phyloP scores from a whole-genome alignment of 164 flowering plant species.

The Vitis rotundifolia region DNA sequence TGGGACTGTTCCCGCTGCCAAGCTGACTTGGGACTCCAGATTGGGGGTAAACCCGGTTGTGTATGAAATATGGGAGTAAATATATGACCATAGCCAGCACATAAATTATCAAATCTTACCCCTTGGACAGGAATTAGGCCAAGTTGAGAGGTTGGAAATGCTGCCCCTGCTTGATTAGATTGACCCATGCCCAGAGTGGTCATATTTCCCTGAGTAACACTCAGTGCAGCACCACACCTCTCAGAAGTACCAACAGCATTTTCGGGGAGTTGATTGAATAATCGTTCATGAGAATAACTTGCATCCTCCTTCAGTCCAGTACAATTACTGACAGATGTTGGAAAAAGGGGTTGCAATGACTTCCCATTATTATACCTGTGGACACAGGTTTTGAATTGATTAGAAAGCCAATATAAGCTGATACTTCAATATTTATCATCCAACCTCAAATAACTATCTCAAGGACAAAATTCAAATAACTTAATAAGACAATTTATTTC shows the following conservation, averaged over 20 bases:
- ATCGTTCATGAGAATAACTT: slow-evolving; percentile 10
- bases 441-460: too few relatives aligned
- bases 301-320: slow-evolving; percentile 8
- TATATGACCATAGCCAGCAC: slow-evolving; percentile 23
- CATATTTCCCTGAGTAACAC: slow-evolving; percentile 9
- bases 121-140: slow-evolving; percentile 28
- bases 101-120: slow-evolving; percentile 23
- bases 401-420: not conserved
- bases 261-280: not conserved
- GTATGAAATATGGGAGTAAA: slow-evolving; percentile 20
- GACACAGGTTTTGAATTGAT: not conserved
- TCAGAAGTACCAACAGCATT: not conserved
- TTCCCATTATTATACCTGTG: slow-evolving; percentile 27
- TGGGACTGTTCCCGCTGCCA: slow-evolving; percentile 19
- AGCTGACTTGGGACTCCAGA: slow-evolving; percentile 13
- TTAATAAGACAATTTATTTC: too few relatives aligned
- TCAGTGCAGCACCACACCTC: not conserved
- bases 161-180: slow-evolving; percentile 10
- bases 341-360: slow-evolving; percentile 16
- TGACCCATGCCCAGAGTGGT: slow-evolving; percentile 13
- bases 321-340: not conserved
- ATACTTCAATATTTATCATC: too few relatives aligned
- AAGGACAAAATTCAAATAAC: too few relatives aligned
- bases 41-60: slow-evolving; percentile 7
- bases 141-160: slow-evolving; percentile 21